Evolutionary conservation across 1,139 yeast genomes (phyloP).

Genomic region (Geotrichum siamense): DNA sequence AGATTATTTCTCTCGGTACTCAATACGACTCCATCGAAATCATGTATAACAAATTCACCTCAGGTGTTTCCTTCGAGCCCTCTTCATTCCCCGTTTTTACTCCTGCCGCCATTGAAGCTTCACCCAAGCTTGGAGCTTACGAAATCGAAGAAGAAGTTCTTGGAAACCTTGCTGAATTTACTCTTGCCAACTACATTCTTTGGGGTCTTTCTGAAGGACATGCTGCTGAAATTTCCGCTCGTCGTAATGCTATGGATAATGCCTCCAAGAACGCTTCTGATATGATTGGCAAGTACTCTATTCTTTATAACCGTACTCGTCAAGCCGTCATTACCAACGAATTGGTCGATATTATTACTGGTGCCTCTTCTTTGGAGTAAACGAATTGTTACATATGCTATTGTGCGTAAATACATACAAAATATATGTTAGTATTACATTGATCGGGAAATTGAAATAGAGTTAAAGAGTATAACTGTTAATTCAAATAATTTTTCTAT

Average conservation of each 20-base stretch:
- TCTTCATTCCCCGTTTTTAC: conserved; percentile 59
- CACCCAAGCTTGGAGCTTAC: conserved; percentile 81
- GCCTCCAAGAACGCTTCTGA: conserved; percentile 99
- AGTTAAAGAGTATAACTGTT: no score
- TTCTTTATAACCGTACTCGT: conserved; percentile 98
- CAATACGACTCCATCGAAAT: conserved; percentile 72
- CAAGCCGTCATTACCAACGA: conserved; percentile 99
- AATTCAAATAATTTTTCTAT: no score
- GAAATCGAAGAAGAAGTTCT: conserved; percentile 66
- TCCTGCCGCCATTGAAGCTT: conserved; percentile 65
- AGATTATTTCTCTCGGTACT: conserved; percentile 50
- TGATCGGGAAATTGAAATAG: no score
- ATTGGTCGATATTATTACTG: conserved; percentile 98
- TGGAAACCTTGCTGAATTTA: conserved; percentile 61
- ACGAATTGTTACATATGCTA: no score
- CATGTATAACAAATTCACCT: conserved; percentile 77
- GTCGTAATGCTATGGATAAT: conserved; percentile 99
- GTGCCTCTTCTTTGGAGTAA: conserved; percentile 97
- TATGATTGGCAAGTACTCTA: conserved; percentile 92
- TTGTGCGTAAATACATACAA: no score
- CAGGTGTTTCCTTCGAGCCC: conserved; percentile 91
- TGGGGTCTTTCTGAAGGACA: conserved; percentile 97
- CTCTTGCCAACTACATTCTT: conserved; percentile 82
- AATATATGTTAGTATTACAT: no score
- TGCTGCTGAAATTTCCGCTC: conserved; percentile 95